Base-by-base conservation (phyloP, 148 eudicot species). In the Nyssa sinensis region DNA sequence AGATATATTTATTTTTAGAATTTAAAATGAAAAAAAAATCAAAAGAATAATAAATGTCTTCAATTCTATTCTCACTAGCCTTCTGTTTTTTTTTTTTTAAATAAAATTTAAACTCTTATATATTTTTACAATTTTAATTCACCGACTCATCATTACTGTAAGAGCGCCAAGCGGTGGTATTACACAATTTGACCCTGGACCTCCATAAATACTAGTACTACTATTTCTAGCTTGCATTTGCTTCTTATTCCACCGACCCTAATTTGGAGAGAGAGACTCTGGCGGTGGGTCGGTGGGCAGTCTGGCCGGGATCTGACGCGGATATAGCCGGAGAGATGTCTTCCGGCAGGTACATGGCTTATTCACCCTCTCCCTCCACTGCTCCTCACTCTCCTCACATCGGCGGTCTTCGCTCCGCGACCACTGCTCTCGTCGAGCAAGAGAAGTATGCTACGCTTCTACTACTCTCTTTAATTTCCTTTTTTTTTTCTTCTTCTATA, bases 311-410 rank as follows among this genome's bases (percentile, higher is more conserved):
- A 55, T 55, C 59, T 55, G 59, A 55, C 25, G 25, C 24, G 7
- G 21, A 55, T 7, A 51, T 55, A 53, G 76, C 81, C 66, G 76
- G 72, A 79, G 68, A 32, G 19, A 91, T 91, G 96, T 84, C 93
- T 66, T 82, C 91, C 73, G 96, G 93, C 17, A 87, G 96, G 80
- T 88, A 85, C 78, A 91, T 91, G 96, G 84, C 96, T 0, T 91
- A 89, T 86, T 91, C 97, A 16, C 97, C 97, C 5, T 91, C 96
- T 1, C 96, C 96, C 0, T 91, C 97, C 13, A 78, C 89, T 49
- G 88, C 96, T 2, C 94, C 98, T 80, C 96, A 88, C 84, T 94
- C 98, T 70, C 96, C 98, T 62, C 98, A 92, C 75, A 79, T 95
- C 85, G 79, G 79, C 62, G 86, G 81, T 41, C 83, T 90, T n/a